A percentile compares a stretch with the other conserved stretches of the same genome.
Conservation (phyloP, 257 asterid species). For the Craterostigma plantagineum region DNA sequence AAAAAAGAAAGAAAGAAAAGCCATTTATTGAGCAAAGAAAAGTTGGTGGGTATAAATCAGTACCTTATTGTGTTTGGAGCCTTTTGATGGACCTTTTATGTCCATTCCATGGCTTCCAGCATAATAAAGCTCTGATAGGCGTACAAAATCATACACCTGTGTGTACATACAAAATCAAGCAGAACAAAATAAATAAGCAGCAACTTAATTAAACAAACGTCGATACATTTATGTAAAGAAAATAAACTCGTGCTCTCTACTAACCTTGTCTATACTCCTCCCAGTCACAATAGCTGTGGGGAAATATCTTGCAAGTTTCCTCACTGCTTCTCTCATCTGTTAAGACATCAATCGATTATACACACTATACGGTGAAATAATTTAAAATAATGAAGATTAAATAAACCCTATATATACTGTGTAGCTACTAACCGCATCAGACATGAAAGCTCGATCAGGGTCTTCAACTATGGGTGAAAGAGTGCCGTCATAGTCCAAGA, state of each 20-base stretch:
- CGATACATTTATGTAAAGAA: no score
- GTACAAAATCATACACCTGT: conserved; percentile 83
- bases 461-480: conserved; percentile 90
- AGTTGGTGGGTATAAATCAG: no score
- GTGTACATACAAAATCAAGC: no score
- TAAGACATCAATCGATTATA: no score
- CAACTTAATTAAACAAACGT: no score
- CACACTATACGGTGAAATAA: no score
- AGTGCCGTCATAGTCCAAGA: conserved; percentile 85
- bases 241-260: no score
- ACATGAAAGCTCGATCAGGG: conserved; percentile 92
- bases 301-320: conserved; percentile 45
- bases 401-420: no score
- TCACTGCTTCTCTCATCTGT: conserved; percentile 74
- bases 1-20: no score
- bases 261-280: conserved; percentile 18
- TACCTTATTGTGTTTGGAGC: conserved; percentile 20
- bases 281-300: conserved; percentile 90
- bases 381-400: no score
- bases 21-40: no score
- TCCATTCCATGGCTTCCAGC: conserved; percentile 99
- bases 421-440: conserved; percentile 31
- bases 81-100: conserved; percentile 76
- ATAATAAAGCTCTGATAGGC: conserved; percentile 81
- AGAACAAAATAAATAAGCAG: no score